These are phyloP conservation scores for Capsicum chinense DNA, from an alignment of 257 asterid species.

Conservation along the genomic window DNA sequence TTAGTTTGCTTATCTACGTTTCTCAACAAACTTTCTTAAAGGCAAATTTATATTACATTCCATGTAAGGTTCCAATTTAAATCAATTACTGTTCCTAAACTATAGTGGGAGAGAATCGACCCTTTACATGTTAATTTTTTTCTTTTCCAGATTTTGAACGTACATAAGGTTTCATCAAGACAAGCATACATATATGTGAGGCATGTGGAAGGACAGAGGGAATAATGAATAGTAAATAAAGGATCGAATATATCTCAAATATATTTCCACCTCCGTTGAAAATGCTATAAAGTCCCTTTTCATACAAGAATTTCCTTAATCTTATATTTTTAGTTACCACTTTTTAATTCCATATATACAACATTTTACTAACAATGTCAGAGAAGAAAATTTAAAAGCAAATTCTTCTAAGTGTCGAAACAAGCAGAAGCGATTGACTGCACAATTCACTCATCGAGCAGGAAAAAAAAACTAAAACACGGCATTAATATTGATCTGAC, in stretches of 20 bases:
- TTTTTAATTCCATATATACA: background rate
- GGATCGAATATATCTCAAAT: background rate
- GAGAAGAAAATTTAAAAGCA: background rate
- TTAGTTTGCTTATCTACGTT: background rate
- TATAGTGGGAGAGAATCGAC: background rate
- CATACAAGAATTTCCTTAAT: background rate
- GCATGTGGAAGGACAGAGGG: too few species aligned
- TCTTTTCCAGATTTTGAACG: too few species aligned
- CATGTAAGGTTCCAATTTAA: background rate
- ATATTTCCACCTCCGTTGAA: constrained; percentile 3
- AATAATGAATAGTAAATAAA: too few species aligned
- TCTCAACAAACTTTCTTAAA: background rate
- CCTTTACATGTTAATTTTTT: background rate
- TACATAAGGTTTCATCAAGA: background rate
- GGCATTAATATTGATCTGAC: background rate
- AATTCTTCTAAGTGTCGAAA: background rate
- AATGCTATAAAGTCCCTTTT: background rate
- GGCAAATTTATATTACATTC: background rate
- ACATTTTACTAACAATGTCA: background rate
- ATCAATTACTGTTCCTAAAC: background rate
- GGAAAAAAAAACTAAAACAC: too few species aligned
- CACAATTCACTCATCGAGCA: background rate
- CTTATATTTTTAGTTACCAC: background rate
- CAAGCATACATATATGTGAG: background rate
- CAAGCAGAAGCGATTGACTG: background rate